These are phyloP conservation scores for Penicillium waksmanii DNA, from an alignment of 495 filamentous ascomycete species.

Conservation along the genomic window DNA sequence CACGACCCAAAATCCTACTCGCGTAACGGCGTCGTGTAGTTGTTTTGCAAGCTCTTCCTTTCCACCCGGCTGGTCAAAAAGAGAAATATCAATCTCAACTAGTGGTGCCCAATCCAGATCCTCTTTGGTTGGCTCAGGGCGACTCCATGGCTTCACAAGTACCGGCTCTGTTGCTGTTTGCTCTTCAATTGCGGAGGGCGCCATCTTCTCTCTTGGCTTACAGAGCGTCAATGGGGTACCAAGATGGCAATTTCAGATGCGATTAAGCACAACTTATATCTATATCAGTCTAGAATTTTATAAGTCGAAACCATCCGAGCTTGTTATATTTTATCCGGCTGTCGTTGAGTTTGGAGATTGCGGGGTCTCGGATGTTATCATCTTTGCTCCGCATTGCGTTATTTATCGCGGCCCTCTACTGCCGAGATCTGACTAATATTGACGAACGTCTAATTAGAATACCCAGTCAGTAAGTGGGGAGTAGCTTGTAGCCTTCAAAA, in stretches of 20 bases:
- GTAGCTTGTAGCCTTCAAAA: too few relatives aligned
- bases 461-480: background rate
- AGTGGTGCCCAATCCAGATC: slow-evolving; percentile 55
- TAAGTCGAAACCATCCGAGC: background rate
- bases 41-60: slow-evolving; percentile 57
- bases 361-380: slow-evolving; percentile 27
- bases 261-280: background rate
- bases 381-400: slow-evolving; percentile 26
- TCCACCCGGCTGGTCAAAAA: slow-evolving; percentile 52
- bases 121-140: slow-evolving; percentile 37
- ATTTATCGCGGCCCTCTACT: slow-evolving; percentile 8
- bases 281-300: background rate
- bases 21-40: slow-evolving; percentile 55
- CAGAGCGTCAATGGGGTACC: background rate
- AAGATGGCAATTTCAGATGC: background rate
- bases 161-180: slow-evolving; percentile 12
- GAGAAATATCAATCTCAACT: slow-evolving; percentile 56
- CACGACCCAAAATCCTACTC: slow-evolving; percentile 47
- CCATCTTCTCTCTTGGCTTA: slow-evolving; percentile 24
- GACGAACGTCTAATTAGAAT: background rate
- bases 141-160: slow-evolving; percentile 41
- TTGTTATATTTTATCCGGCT: background rate
- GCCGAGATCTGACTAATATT: background rate
- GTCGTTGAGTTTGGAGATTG: slow-evolving; percentile 3
- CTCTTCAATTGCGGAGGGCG: slow-evolving; percentile 35